Evolutionary conservation across 2,329 filamentous ascomycete genomes (phyloP), one percentile per base, ranked within the genome.

Genomic region (Hypoxylon sp.): DNA sequence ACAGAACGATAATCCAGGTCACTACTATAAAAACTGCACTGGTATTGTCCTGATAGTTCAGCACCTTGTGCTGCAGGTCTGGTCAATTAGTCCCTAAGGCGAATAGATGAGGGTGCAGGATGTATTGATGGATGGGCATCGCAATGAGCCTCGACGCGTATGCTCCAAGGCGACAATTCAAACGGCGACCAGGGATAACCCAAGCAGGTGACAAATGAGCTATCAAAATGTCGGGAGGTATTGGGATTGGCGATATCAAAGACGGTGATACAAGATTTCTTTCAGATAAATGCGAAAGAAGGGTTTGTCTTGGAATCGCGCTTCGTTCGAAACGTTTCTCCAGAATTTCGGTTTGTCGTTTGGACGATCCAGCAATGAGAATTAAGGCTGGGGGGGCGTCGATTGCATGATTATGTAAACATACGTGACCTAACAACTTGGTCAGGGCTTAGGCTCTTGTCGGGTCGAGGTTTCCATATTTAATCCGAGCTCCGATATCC

Each of bases 141-240:
- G 52, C 66, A 69, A 65, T 32, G 58, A 60, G 38, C 32, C 28
- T 67, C n/a, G 66, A 69, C 63, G 69, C 63, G 69, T 62, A 41
- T 57, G 49, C 49, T 63, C 68, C 23, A 58, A 41, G 49, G 45
- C 10, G 43, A 41, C 25, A 14, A 17, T 60, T 59, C 36, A 57
- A 63, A 48, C 25, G 25, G 30, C 43, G 25, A 11, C 45, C 34
- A 59, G 38, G 50, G 36, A 53, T 30, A 53, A 63, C 45, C 23
- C 55, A 38, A 23, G 14, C 43, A 32, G 1, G 21, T 17, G 19
- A 30, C 36, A 53, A 38, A 28, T 36, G 25, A 49, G 34, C 25
- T 50, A 36, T 6, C 43, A 43, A 13, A 5, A 43, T 32, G 10
- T 32, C 34, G 23, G 3, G 28, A 23, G 21, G 30, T 30, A n/a